A percentile compares a stretch with the other conserved stretches of the same genome.
Conservation (phyloP, 1,284 basidiomycete genomes). For the Peniophora sp. region DNA sequence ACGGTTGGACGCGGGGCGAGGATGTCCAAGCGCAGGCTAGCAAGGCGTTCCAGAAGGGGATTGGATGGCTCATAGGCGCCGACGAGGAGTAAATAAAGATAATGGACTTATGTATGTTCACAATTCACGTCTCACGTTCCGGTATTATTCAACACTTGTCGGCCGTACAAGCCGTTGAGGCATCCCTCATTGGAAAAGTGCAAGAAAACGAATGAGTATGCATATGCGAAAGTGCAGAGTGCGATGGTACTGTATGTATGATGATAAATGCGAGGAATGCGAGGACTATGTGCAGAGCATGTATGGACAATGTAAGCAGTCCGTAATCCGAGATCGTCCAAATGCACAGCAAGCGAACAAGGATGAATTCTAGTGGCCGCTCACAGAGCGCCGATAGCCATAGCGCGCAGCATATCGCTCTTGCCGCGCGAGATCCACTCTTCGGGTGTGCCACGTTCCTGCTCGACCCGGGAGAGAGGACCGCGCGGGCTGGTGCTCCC, state of each 20-base stretch:
- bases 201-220: no score
- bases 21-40: constrained; percentile 68
- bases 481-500: no score
- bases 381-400: constrained; percentile 3
- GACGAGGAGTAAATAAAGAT: constrained; percentile 40
- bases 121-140: background rate
- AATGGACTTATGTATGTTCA: constrained; percentile 4
- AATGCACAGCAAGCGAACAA: constrained; percentile 1
- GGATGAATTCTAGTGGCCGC: background rate
- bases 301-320: background rate
- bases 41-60: constrained; percentile 69
- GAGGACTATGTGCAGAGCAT: background rate
- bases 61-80: constrained; percentile 82
- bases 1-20: constrained; percentile 29
- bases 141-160: background rate
- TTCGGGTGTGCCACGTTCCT: constrained; percentile 37
- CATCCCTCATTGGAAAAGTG: background rate
- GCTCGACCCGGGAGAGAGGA: constrained; percentile 11
- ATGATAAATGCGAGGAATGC: background rate
- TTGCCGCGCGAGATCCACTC: constrained; percentile 49
- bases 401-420: constrained; percentile 28
- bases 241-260: background rate
- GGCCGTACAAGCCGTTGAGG: no score
- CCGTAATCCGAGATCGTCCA: background rate
- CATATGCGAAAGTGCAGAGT: no score